phyloP scores from a whole-genome alignment of 176 grass and related monocot species.

The Otatea glauca region DNA sequence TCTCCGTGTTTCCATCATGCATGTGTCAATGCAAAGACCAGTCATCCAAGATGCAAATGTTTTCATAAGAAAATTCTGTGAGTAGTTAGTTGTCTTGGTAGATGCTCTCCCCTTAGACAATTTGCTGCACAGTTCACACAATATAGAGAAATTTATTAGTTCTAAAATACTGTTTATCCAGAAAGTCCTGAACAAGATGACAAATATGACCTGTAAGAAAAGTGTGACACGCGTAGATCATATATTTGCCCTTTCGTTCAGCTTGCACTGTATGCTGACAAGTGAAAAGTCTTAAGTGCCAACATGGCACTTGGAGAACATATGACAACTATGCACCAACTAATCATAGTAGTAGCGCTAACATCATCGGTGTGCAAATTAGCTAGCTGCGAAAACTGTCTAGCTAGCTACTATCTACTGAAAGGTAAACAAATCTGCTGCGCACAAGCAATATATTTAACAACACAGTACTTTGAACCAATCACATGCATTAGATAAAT shows the following conservation, averaged over 20 bases:
- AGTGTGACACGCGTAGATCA: too few species aligned
- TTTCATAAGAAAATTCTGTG: background rate
- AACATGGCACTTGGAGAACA: too few species aligned
- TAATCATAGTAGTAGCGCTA: background rate
- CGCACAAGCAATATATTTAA: too few species aligned
- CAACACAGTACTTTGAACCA: background rate
- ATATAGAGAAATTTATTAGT: background rate
- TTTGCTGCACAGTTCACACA: background rate
- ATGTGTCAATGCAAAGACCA: conserved; percentile 24
- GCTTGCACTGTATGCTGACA: too few species aligned
- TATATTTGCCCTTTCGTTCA: too few species aligned
- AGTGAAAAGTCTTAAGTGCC: too few species aligned
- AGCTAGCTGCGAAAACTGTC: background rate
- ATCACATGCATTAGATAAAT: background rate
- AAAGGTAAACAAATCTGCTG: too few species aligned
- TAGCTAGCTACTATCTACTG: too few species aligned
- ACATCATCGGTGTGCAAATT: conserved; percentile 28
- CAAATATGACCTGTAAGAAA: background rate
- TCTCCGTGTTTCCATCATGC: conserved; percentile 28
- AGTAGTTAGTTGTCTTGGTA: conserved; percentile 4
- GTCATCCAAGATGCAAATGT: conserved; percentile 26
- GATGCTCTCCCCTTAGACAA: conserved; percentile 13
- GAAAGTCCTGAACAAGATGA: background rate
- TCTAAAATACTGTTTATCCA: background rate
- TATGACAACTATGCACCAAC: background rate